Conservation (phyloP, 1,284 basidiomycete genomes). For the Trametes polyzona region DNA sequence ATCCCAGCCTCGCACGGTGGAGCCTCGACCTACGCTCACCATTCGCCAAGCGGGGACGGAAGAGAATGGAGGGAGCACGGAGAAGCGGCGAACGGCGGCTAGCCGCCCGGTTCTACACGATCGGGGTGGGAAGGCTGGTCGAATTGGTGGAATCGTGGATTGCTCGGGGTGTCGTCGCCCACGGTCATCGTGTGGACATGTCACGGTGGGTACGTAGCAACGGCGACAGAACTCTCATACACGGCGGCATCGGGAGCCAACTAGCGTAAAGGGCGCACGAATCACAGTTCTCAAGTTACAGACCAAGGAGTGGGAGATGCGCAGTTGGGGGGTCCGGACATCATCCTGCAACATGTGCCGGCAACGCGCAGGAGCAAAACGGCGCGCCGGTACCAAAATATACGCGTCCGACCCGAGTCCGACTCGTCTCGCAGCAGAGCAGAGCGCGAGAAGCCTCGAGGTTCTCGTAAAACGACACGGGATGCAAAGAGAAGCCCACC, state of each 20-base stretch:
- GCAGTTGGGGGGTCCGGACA: background rate
- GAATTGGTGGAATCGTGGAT: background rate
- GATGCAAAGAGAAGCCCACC: background rate
- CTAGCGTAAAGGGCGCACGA: slow-evolving; percentile 8
- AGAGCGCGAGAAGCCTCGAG: background rate
- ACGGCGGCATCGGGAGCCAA: background rate
- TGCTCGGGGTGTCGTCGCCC: background rate
- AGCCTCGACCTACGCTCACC: background rate
- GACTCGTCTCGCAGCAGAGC: slow-evolving; percentile 2
- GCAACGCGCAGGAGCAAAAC: background rate
- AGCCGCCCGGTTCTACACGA: background rate
- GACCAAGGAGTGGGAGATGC: no score
- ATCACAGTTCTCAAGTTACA: background rate
- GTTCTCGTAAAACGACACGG: background rate
- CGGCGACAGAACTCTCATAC: slow-evolving; percentile 10
- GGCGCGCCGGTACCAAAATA: slow-evolving; percentile 7
- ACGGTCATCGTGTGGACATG: slow-evolving; percentile 1
- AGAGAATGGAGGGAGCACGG: background rate
- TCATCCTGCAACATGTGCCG: no score
- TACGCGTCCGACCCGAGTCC: slow-evolving; percentile 8
- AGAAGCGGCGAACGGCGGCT: background rate
- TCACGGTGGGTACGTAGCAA: slow-evolving; percentile 1
- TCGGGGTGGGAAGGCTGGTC: background rate
- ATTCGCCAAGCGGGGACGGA: background rate
- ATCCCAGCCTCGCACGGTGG: background rate